Percentiles rank a stretch among this genome's conserved stretches.
Conservation (phyloP, 23 red algal genomes). For the Rhodosorus marinus region DNA sequence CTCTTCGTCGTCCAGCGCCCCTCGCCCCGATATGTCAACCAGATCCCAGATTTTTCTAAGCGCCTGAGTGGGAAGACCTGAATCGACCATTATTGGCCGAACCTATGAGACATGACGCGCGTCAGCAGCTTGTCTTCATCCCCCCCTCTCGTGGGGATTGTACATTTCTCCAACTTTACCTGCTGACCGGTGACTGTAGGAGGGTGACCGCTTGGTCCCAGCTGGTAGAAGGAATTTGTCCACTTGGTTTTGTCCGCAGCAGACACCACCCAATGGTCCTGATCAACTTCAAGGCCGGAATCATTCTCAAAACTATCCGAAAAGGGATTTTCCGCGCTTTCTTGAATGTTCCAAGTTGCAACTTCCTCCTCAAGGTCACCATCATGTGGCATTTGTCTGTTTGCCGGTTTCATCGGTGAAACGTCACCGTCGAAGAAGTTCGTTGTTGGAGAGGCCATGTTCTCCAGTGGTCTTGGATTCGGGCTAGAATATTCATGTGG, state of each 20-base stretch:
- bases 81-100: slow-evolving; percentile 34
- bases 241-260: slow-evolving; percentile 33
- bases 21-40: slow-evolving; percentile 53
- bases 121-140: no score
- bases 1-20: slow-evolving; percentile 62
- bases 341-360: neutral
- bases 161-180: no score
- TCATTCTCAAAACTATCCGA: neutral
- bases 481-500: no score
- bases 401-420: no score
- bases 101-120: no score
- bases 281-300: neutral
- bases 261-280: slow-evolving; percentile 23
- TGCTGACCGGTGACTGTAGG: slow-evolving; percentile 6
- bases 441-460: no score
- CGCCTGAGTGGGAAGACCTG: slow-evolving; percentile 19
- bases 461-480: no score
- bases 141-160: no score
- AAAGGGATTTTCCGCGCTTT: slow-evolving; percentile 26
- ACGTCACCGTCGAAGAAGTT: no score
- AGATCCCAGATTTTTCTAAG: slow-evolving; percentile 60
- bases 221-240: slow-evolving; percentile 21
- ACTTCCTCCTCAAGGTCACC: neutral
- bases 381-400: no score
- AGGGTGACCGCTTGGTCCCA: slow-evolving; percentile 20